Conservation (phyloP, 2,329 filamentous ascomycete genomes). For the Macrophomina phaseolina region DNA sequence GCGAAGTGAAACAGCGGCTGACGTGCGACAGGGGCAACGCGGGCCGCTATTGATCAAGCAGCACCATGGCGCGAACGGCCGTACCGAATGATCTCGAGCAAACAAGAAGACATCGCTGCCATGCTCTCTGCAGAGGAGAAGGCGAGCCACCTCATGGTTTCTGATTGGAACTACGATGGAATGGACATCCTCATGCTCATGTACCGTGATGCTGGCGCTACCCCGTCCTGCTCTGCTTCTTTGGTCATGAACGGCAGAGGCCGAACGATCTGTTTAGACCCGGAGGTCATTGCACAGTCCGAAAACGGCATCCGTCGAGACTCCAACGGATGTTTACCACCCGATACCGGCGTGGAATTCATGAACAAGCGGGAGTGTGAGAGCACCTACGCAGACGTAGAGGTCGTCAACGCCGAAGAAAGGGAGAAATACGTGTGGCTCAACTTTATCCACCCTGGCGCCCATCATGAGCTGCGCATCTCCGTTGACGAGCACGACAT, state of each 20-base stretch:
- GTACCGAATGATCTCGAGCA: constrained; percentile 56
- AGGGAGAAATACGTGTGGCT: not conserved
- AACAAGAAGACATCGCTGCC: constrained; percentile 46
- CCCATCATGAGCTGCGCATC: constrained; percentile 32
- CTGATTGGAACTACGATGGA: constrained; percentile 63
- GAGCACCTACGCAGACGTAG: not conserved
- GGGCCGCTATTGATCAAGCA: constrained; percentile 60
- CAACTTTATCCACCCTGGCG: constrained; percentile 10
- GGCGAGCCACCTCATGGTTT: constrained; percentile 57
- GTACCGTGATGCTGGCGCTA: constrained; percentile 53
- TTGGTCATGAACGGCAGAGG: constrained; percentile 69
- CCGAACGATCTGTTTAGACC: constrained; percentile 57
- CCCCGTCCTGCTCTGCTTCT: constrained; percentile 62
- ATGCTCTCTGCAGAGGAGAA: constrained; percentile 58
- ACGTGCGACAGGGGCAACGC: constrained; percentile 61
- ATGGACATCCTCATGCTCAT: constrained; percentile 57
- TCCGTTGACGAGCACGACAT: constrained; percentile 61
- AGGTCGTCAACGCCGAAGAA: not conserved
- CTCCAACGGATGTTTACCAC: not conserved
- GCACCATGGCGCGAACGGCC: constrained; percentile 49
- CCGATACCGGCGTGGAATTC: not conserved
- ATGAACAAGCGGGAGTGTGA: constrained; percentile 5
- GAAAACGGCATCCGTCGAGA: not conserved
- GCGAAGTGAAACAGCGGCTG: not conserved
- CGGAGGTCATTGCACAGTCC: constrained; percentile 51